Percentiles rank a stretch among this genome's conserved stretches.
Evolutionary conservation across 2,329 filamentous ascomycete species (phyloP).

Genomic region (Dothistroma septosporum): DNA sequence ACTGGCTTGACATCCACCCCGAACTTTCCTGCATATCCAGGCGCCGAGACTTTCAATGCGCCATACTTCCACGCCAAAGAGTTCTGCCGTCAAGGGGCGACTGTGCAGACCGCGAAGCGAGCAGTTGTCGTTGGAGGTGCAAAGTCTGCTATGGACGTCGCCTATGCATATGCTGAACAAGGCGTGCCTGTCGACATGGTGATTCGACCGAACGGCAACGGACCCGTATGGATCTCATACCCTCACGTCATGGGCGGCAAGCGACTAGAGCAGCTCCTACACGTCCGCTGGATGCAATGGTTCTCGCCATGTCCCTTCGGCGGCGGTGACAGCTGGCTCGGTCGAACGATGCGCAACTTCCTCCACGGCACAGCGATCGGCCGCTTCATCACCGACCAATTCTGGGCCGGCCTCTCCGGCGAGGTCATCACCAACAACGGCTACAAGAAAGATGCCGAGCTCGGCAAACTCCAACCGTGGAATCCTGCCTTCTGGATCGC

Average conservation of each 20-base stretch:
- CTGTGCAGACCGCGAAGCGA: constrained; percentile 36
- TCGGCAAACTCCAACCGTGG: constrained; percentile 43
- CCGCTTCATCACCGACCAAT: constrained; percentile 51
- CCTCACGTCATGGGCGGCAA: constrained; percentile 64
- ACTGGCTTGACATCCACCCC: constrained; percentile 59
- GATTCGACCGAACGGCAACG: constrained; percentile 56
- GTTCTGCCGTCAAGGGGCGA: constrained; percentile 42
- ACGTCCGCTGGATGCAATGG: constrained; percentile 66
- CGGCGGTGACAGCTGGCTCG: constrained; percentile 55
- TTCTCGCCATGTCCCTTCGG: constrained; percentile 73
- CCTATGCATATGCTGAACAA: constrained; percentile 53
- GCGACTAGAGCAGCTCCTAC: constrained; percentile 61
- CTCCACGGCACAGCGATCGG: constrained; percentile 57
- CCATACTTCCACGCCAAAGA: constrained; percentile 58
- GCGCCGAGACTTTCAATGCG: constrained; percentile 48
- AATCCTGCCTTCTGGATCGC: constrained; percentile 47
- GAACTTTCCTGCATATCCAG: constrained; percentile 51
- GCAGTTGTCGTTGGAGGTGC: constrained; percentile 57
- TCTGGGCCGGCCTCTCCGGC: constrained; percentile 54
- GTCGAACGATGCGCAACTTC: constrained; percentile 45
- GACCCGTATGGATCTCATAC: constrained; percentile 58
- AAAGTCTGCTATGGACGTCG: constrained; percentile 62
- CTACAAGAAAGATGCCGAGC: constrained; percentile 43
- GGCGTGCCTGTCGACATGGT: constrained; percentile 54
- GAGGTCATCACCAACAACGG: constrained; percentile 50